These are phyloP conservation scores for Psophocarpus tetragonolobus DNA, from an alignment of 306 rosid species.

Conservation along the genomic window DNA sequence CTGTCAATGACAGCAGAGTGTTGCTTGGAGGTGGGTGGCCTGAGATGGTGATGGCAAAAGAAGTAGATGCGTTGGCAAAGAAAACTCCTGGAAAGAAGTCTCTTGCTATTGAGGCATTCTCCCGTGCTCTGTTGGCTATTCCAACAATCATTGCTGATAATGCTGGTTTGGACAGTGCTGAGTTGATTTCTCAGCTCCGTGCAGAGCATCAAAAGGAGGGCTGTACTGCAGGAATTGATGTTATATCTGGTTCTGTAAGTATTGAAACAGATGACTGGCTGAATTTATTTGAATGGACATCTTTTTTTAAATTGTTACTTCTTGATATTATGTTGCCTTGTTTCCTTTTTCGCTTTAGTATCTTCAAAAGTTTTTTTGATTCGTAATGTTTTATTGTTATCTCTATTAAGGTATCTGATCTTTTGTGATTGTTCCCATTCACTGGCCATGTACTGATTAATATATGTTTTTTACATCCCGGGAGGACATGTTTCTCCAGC, in stretches of 20 bases:
- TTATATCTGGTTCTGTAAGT: slow-evolving; percentile 93
- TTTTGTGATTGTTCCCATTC: not conserved
- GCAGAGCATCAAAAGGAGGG: slow-evolving; percentile 93
- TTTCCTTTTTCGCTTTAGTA: not conserved
- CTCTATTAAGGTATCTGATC: not conserved
- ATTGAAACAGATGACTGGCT: not conserved
- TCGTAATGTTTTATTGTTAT: not conserved
- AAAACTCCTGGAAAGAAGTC: slow-evolving; percentile 96
- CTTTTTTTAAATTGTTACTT: not conserved
- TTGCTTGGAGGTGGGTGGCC: slow-evolving; percentile 99
- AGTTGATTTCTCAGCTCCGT: slow-evolving; percentile 88
- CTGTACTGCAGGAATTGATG: slow-evolving; percentile 85
- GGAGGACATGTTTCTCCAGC: not conserved
- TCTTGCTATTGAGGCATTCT: slow-evolving; percentile 95
- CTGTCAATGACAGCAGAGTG: slow-evolving; percentile 90
- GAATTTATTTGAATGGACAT: not conserved
- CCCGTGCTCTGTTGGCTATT: slow-evolving; percentile 82
- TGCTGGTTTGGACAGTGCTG: slow-evolving; percentile 99
- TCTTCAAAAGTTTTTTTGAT: not conserved
- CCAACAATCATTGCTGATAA: slow-evolving; percentile 94
- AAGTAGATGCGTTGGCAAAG: slow-evolving; percentile 85
- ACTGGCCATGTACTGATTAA: not conserved
- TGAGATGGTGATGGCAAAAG: slow-evolving; percentile 96
- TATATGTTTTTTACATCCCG: not conserved
- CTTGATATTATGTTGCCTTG: not conserved